Evolutionary conservation across 2,329 filamentous ascomycete genomes (phyloP).

Genomic region (Fusarium multiceps): DNA sequence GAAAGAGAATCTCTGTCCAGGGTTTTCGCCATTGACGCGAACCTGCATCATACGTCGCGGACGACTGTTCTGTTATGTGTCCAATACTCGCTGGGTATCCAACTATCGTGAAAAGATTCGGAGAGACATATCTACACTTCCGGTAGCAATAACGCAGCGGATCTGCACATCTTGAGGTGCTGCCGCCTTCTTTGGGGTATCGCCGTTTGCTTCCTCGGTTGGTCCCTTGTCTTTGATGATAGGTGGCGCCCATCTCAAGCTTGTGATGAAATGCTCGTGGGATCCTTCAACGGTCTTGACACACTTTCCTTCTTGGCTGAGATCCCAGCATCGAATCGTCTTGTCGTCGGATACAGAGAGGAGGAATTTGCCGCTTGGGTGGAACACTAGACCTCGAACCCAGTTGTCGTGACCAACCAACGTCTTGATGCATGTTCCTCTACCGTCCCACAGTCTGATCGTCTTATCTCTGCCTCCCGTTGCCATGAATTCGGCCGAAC

Average conservation of each 20-base stretch:
- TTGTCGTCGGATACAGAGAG: slow-evolving; percentile 90
- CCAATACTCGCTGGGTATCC: slow-evolving; percentile 34
- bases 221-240: slow-evolving; percentile 41
- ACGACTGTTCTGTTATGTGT: slow-evolving; percentile 11
- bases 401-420: slow-evolving; percentile 93
- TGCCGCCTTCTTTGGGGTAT: slow-evolving; percentile 39
- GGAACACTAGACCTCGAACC: slow-evolving; percentile 87
- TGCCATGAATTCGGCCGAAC: slow-evolving; percentile 86
- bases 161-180: slow-evolving; percentile 68
- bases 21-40: background rate
- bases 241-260: slow-evolving; percentile 84
- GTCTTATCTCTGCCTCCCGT: slow-evolving; percentile 91
- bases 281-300: slow-evolving; percentile 83
- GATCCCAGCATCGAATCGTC: slow-evolving; percentile 92
- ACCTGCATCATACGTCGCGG: slow-evolving; percentile 1
- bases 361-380: slow-evolving; percentile 91
- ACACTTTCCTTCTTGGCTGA: slow-evolving; percentile 88
- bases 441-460: slow-evolving; percentile 88
- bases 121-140: slow-evolving; percentile 72
- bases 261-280: slow-evolving; percentile 87
- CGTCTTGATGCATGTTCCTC: slow-evolving; percentile 86
- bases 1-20: slow-evolving; percentile 20
- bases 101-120: slow-evolving; percentile 74
- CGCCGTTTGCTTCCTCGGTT: slow-evolving; percentile 33
- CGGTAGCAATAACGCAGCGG: slow-evolving; percentile 86